These are phyloP conservation scores for Dendrobium chrysotoxum DNA, from an alignment of 106 monocot species.

Conservation along the genomic window DNA sequence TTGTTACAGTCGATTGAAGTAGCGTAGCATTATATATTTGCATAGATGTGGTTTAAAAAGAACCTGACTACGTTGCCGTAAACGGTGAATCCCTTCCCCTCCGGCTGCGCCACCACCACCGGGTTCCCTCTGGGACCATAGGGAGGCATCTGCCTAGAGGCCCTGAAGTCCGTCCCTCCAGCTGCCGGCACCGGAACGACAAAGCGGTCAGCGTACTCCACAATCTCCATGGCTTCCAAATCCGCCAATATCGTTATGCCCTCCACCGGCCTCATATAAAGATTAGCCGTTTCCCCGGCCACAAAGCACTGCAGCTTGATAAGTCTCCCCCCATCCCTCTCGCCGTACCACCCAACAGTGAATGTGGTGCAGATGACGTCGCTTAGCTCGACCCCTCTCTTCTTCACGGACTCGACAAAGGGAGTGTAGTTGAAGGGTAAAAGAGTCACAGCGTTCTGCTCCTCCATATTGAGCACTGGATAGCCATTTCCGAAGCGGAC, in stretches of 20 bases:
- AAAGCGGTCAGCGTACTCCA: constrained; percentile 30
- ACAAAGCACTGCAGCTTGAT: constrained; percentile 25
- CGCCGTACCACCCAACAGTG: constrained; percentile 68
- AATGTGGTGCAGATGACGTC: constrained; percentile 45
- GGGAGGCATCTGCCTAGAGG: constrained; percentile 9
- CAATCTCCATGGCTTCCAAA: constrained; percentile 41
- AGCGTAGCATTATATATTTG: too few relatives aligned
- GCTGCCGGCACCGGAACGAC: constrained; percentile 35
- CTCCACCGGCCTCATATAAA: constrained; percentile 52
- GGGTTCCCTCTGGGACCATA: constrained; percentile 25
- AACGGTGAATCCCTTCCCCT: constrained; percentile 40
- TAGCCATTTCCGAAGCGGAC: constrained; percentile 38
- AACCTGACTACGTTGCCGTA: constrained; percentile 60
- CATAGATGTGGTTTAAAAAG: background rate
- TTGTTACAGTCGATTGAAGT: too few relatives aligned
- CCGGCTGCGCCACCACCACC: constrained; percentile 31
- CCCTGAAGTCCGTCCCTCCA: constrained; percentile 43
- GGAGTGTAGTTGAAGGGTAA: constrained; percentile 52
- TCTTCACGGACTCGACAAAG: constrained; percentile 45
- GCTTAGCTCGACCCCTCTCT: constrained; percentile 25
- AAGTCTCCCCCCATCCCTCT: constrained; percentile 20
- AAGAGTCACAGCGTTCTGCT: constrained; percentile 25
- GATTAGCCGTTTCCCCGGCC: constrained; percentile 29
- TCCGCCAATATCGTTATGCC: constrained; percentile 47
- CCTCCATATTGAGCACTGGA: constrained; percentile 43